Evolutionary conservation across 345 rosid genomes (phyloP).

Genomic region (Eucalyptus viminalis): DNA sequence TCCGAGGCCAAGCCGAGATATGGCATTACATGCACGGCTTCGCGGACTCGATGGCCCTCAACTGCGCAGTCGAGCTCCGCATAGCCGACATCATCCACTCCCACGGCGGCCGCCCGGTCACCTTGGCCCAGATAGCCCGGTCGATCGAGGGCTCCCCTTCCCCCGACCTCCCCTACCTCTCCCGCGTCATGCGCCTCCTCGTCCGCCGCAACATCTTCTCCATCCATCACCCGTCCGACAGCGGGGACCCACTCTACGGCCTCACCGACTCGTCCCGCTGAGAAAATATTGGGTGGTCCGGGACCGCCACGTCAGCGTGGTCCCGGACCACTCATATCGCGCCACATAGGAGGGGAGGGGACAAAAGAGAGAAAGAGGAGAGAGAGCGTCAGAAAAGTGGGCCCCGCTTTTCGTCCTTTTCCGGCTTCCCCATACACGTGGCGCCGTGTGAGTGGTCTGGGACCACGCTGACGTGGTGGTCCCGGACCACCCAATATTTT

Average conservation of each 20-base stretch:
- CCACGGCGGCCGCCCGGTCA: not conserved
- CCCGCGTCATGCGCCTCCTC: slow-evolving; percentile 25
- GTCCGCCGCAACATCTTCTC: slow-evolving; percentile 13
- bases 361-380: too few relatives aligned
- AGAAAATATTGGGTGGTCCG: too few relatives aligned
- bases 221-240: not conserved
- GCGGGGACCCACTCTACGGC: not conserved
- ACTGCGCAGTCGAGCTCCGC: slow-evolving; percentile 21
- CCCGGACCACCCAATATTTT: too few relatives aligned
- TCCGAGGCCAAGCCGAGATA: slow-evolving; percentile 3
- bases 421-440: too few relatives aligned
- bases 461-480: too few relatives aligned
- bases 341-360: too few relatives aligned
- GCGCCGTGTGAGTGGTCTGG: too few relatives aligned
- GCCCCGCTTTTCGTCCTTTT: too few relatives aligned
- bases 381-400: too few relatives aligned
- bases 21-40: slow-evolving; percentile 3
- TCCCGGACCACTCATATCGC: too few relatives aligned
- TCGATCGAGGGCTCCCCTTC: not conserved
- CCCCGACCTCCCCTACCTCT: slow-evolving; percentile 3
- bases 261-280: slow-evolving; percentile 8
- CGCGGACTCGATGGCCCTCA: slow-evolving; percentile 22
- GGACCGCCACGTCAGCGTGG: too few relatives aligned
- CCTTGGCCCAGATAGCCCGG: slow-evolving; percentile 11
- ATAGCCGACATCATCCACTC: slow-evolving; percentile 20